These are phyloP conservation scores for Neurospora discreta DNA, from an alignment of 495 filamentous ascomycete genomes.

Conservation along the genomic window DNA sequence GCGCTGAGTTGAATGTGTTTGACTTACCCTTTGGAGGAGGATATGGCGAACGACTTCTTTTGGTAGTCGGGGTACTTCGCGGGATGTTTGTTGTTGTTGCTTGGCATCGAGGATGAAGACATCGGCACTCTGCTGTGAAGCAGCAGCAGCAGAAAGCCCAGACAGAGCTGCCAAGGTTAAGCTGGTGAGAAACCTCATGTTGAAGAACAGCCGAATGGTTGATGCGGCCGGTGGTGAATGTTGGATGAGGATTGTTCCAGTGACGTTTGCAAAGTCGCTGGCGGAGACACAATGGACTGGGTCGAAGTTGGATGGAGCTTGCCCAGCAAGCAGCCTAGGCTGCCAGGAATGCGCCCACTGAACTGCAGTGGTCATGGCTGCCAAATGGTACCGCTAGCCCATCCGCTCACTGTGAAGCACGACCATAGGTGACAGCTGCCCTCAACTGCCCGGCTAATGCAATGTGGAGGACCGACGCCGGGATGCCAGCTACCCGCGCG, in stretches of 20 bases:
- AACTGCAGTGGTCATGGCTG: not conserved
- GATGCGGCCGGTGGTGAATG: not conserved
- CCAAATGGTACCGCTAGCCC: not conserved
- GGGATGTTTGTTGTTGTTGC: constrained; percentile 4
- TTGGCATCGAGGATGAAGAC: constrained; percentile 19
- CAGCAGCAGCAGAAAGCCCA: constrained; percentile 13
- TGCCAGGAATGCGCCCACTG: not conserved
- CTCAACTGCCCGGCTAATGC: not conserved
- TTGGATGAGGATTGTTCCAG: not conserved
- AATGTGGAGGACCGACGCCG: not conserved
- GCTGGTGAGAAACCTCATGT: constrained; percentile 21
- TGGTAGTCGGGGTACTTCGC: constrained; percentile 14
- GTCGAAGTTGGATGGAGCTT: not conserved
- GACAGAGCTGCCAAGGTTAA: constrained; percentile 17
- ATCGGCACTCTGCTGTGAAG: constrained; percentile 15
- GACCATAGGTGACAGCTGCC: not conserved
- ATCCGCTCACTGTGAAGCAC: not conserved
- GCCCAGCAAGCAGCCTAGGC: not conserved
- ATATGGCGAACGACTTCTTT: constrained; percentile 27
- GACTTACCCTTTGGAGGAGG: constrained; percentile 20
- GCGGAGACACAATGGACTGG: not conserved
- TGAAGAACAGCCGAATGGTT: not conserved
- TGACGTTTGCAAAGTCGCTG: not conserved
- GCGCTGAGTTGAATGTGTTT: not conserved
- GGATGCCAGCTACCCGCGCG: not conserved